Conservation (phyloP, 306 rosid species). For the Acacia acuminata region DNA sequence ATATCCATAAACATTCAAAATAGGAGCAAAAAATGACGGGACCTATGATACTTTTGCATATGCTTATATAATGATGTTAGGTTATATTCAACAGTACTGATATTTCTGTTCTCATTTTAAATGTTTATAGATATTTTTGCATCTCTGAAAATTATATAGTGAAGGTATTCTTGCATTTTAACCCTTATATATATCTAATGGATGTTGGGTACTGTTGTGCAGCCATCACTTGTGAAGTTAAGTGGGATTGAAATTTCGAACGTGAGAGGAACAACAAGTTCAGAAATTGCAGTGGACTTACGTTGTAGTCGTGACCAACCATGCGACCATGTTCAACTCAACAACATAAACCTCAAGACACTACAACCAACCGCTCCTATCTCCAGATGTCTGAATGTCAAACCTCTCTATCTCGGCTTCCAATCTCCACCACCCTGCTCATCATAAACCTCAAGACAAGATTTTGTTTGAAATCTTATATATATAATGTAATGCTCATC, state of each 20-base stretch:
- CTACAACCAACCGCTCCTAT: not conserved
- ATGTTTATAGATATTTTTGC: rapidly evolving
- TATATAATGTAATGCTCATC: too few relatives aligned
- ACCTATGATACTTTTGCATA: too few relatives aligned
- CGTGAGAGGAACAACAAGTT: constrained; percentile 53
- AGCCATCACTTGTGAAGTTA: constrained; percentile 63
- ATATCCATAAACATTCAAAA: too few relatives aligned
- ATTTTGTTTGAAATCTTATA: too few relatives aligned
- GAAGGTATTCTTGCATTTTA: too few relatives aligned
- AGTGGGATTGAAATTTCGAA: constrained; percentile 45
- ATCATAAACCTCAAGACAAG: too few relatives aligned
- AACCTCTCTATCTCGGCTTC: constrained; percentile 25
- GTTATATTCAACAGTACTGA: too few relatives aligned
- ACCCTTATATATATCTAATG: too few relatives aligned
- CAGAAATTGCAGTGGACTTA: constrained; percentile 50
- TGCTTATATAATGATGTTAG: too few relatives aligned
- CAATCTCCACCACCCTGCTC: constrained; percentile 32
- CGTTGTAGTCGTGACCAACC: constrained; percentile 54
- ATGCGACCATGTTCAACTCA: constrained; percentile 44
- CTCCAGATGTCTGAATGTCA: constrained; percentile 44
- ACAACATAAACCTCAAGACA: constrained; percentile 44
- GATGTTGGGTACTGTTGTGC: not conserved
- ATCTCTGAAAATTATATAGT: too few relatives aligned
- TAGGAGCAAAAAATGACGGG: too few relatives aligned
- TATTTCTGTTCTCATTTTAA: too few relatives aligned